A percentile compares a stretch with the other conserved stretches of the same genome.
These are phyloP conservation scores for Chytriomyces sp. DNA, from an alignment of 192 early-diverging fungal genomes.

Conservation along the genomic window DNA sequence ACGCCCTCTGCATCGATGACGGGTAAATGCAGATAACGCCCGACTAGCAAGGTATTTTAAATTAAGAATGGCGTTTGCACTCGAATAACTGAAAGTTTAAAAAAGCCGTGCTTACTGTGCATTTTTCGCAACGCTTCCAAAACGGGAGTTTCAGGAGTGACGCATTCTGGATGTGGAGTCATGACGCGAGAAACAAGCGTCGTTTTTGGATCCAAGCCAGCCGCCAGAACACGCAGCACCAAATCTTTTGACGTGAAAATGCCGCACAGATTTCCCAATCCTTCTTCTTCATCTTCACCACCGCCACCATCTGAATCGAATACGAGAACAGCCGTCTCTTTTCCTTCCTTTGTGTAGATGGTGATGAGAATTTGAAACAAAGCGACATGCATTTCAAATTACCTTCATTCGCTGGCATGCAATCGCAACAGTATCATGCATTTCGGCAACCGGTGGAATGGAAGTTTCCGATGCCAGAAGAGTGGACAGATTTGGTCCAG, in stretches of 20 bases:
- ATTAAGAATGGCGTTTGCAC: not conserved
- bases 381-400: not conserved
- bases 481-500: constrained; percentile 83
- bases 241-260: constrained; percentile 86
- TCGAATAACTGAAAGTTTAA: not conserved
- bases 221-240: constrained; percentile 56
- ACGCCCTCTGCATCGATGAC: constrained; percentile 48
- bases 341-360: constrained; percentile 1
- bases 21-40: constrained; percentile 57
- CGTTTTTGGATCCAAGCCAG: constrained; percentile 80
- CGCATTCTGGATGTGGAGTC: constrained; percentile 63
- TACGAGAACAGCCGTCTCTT: constrained; percentile 55
- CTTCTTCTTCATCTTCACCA: constrained; percentile 39
- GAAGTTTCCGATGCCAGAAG: constrained; percentile 56
- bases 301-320: constrained; percentile 32
- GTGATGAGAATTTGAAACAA: not conserved
- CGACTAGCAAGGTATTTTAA: constrained; percentile 20
- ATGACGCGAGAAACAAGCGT: constrained; percentile 57
- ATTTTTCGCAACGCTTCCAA: constrained; percentile 57
- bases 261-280: constrained; percentile 73
- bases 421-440: constrained; percentile 48
- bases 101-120: constrained; percentile 33
- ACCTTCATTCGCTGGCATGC: constrained; percentile 33
- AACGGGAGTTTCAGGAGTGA: constrained; percentile 49
- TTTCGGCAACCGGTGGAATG: constrained; percentile 38